Evolutionary conservation across 805 yeast species (phyloP).

Genomic region (Tetrapisispora taiwanensis): DNA sequence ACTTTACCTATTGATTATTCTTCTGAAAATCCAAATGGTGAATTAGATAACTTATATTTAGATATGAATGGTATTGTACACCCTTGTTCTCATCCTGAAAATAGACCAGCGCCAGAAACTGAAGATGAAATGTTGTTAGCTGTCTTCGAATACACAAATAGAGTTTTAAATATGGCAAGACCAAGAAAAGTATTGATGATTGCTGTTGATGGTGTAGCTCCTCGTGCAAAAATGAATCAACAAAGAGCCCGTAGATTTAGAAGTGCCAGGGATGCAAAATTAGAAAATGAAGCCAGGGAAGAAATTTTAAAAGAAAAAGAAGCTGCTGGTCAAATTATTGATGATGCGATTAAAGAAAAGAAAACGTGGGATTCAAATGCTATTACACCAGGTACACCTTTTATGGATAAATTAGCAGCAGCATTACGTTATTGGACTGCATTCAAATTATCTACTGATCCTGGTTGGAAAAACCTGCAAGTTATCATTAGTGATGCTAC

Average conservation of each 20-base stretch:
- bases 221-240: conserved; percentile 96
- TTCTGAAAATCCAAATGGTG: conserved; percentile 89
- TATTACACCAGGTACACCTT: conserved; percentile 97
- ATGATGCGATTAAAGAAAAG: conserved; percentile 60
- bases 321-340: conserved; percentile 53
- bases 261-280: conserved; percentile 79
- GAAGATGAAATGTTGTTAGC: conserved; percentile 96
- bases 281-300: conserved; percentile 63
- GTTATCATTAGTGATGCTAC: conserved; percentile 90
- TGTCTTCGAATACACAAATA: conserved; percentile 82
- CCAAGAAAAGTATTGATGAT: conserved; percentile 88
- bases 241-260: conserved; percentile 90
- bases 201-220: conserved; percentile 99
- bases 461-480: conserved; percentile 86
- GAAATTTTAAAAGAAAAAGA: conserved; percentile 29
- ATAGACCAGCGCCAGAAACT: conserved; percentile 88
- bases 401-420: conserved; percentile 81
- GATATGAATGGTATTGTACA: conserved; percentile 99
- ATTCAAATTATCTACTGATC: conserved; percentile 75
- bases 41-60: conserved; percentile 80
- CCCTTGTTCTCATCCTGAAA: conserved; percentile 98
- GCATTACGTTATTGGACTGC: conserved; percentile 88
- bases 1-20: conserved; percentile 56
- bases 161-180: conserved; percentile 86
- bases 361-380: conserved; percentile 92